A percentile compares a stretch with the other conserved stretches of the same genome.
phyloP scores from a whole-genome alignment of 2,329 filamentous ascomycete genomes.

The Pestalotiopsis sp. region DNA sequence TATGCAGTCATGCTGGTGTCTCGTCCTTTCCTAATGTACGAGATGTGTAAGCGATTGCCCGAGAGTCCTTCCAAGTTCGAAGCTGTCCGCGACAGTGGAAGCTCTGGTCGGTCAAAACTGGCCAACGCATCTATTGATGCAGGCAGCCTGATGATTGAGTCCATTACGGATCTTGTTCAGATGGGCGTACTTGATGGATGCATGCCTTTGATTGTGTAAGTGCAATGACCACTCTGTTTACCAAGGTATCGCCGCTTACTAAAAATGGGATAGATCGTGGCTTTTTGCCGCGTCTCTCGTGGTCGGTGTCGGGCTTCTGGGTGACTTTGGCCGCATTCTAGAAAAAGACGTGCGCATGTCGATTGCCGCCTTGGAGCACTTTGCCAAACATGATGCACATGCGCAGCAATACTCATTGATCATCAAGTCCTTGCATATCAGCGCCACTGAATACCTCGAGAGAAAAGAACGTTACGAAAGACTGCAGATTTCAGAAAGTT shows the following conservation, averaged over 20 bases:
- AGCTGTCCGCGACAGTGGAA: constrained; percentile 25
- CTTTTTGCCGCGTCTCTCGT: constrained; percentile 56
- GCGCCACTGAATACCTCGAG: constrained; percentile 50
- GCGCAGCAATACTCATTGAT: constrained; percentile 57
- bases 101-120: constrained; percentile 50
- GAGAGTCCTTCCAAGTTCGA: constrained; percentile 29
- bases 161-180: constrained; percentile 47
- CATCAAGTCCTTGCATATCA: constrained; percentile 50
- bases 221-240: constrained; percentile 14
- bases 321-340: constrained; percentile 53
- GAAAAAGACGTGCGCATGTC: constrained; percentile 53
- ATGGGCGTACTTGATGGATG: constrained; percentile 44
- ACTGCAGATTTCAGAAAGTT: constrained; percentile 50
- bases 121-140: constrained; percentile 60
- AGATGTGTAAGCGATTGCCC: constrained; percentile 48
- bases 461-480: constrained; percentile 50
- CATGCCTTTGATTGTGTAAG: constrained; percentile 54
- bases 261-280: constrained; percentile 46
- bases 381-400: constrained; percentile 51
- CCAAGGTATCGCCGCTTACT: constrained; percentile 8
- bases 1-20: constrained; percentile 62
- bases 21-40: constrained; percentile 59
- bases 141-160: constrained; percentile 55
- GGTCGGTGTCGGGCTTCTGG: constrained; percentile 52
- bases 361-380: constrained; percentile 51